Evolutionary conservation across 1,284 basidiomycete species (phyloP).

Genomic region (Fomitiporia mediterranea): DNA sequence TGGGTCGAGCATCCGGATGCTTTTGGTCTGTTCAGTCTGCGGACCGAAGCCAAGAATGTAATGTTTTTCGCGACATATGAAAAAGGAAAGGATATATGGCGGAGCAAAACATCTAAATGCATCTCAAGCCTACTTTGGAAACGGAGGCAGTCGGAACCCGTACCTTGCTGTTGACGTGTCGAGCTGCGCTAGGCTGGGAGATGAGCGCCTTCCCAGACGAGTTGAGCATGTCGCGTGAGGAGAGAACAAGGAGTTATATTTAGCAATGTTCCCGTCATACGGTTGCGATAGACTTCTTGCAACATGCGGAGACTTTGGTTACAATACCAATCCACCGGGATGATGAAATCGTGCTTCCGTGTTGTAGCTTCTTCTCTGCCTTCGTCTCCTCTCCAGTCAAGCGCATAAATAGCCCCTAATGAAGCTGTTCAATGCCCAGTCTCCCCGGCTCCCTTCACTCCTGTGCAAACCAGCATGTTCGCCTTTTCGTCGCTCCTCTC

Average conservation of each 20-base stretch:
- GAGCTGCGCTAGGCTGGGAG: background rate
- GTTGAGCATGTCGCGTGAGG: background rate
- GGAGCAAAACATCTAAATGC: background rate
- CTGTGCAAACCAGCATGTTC: slow-evolving; percentile 31
- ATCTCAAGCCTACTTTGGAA: background rate
- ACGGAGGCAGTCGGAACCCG: background rate
- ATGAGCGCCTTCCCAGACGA: background rate
- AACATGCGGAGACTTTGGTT: too few relatives aligned
- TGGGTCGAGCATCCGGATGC: background rate
- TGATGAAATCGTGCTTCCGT: background rate
- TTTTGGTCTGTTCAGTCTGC: background rate
- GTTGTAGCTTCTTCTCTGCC: background rate
- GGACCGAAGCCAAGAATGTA: background rate
- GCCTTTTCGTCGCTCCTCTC: slow-evolving; percentile 34
- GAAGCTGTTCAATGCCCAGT: background rate
- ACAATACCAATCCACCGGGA: background rate
- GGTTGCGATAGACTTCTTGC: background rate
- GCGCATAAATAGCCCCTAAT: slow-evolving; percentile 10
- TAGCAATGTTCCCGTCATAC: slow-evolving; percentile 2
- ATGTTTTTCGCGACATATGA: background rate
- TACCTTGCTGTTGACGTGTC: background rate
- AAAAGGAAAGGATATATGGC: background rate
- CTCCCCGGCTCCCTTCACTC: background rate
- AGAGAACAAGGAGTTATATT: background rate
- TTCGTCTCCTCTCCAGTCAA: background rate